Evolutionary conservation across 2,329 filamentous ascomycete genomes (phyloP), one percentile per base, ranked within the genome.

Genomic region (Chalaropsis thielavioides): DNA sequence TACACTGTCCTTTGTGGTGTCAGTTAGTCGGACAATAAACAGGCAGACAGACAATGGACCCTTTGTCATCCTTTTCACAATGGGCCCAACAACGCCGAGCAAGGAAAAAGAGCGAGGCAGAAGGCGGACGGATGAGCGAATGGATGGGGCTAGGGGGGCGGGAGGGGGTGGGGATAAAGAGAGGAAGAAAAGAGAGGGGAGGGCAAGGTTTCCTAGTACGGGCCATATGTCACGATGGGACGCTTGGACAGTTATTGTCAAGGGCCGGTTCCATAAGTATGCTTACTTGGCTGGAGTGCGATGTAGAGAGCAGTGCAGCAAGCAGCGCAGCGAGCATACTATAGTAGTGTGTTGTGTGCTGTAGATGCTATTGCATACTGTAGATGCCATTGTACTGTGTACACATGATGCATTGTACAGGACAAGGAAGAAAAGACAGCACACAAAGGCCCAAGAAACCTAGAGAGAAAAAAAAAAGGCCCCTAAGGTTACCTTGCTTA

Each of bases 1-100:
- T 38, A 38, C 35, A 8, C 35, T 38, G 35, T 19, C 54, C 8
- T 31, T 13, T 38, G 10, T 17, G 4, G n/a, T 17, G 43, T 27
- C 24, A 8, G 54, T 6, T 19, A 38, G 54, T 19, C 31, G 13
- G 31, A 58, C 54, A 58, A 58, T 58, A 58, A 58, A 15, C 27
- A 56, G 31, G 6, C 31, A 56, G 31, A 31, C 31, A 51, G 59
- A 61, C 59, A 41, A 61, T 44, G 59, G 59, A n/a, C 59, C 59
- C 59, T 61, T 61, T 61, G 59, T 61, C 41, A 31, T 43, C 24
- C 38, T 19, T 44, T 61, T 19, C 35, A 61, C 41, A 44, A 44
- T 44, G 58, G 40, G 4, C 19, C 5, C 35, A 56, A 35, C 51
- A 56, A 31, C 10, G 19, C 40, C 22, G 43, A 59, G 24, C 17